A percentile compares a stretch with the other conserved stretches of the same genome.
These are phyloP conservation scores for Pisolithus tinctorius DNA, from an alignment of 768 basidiomycete species.

Conservation along the genomic window DNA sequence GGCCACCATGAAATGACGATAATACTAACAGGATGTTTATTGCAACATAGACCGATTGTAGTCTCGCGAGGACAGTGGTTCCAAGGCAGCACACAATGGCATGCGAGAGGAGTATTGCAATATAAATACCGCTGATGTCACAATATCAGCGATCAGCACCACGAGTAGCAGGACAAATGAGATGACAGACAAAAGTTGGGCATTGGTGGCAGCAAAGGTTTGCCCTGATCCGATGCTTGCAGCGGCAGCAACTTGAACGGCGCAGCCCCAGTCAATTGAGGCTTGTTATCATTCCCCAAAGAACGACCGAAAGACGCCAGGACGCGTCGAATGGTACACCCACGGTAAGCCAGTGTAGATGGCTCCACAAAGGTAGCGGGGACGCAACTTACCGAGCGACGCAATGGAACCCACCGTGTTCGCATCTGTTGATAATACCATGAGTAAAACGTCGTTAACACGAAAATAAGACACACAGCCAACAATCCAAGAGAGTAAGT, in stretches of 20 bases:
- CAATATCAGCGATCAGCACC: not conserved
- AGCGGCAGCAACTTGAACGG: slow-evolving; percentile 60
- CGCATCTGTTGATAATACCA: slow-evolving; percentile 25
- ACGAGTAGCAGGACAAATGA: not conserved
- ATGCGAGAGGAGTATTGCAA: slow-evolving; percentile 54
- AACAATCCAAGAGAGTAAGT: slow-evolving; percentile 61
- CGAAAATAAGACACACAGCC: slow-evolving; percentile 40
- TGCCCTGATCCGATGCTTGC: slow-evolving; percentile 44
- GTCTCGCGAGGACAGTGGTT: slow-evolving; percentile 55
- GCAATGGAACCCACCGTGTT: slow-evolving; percentile 52
- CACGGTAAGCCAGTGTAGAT: not conserved
- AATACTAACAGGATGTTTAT: slow-evolving; percentile 52
- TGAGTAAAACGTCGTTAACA: not conserved
- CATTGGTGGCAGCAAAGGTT: slow-evolving; percentile 32
- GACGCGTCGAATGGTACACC: not conserved
- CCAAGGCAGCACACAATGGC: slow-evolving; percentile 62
- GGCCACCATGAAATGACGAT: not conserved
- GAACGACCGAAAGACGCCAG: too few relatives aligned
- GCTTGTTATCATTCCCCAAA: slow-evolving; percentile 24
- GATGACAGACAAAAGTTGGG: slow-evolving; percentile 11
- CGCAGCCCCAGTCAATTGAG: slow-evolving; percentile 62
- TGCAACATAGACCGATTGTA: slow-evolving; percentile 66
- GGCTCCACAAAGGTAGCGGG: not conserved
- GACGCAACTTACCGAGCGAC: slow-evolving; percentile 23
- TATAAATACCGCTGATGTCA: slow-evolving; percentile 54